Percentiles rank a stretch among this genome's conserved stretches.
phyloP scores from a whole-genome alignment of 139 green algal genomes.

The Monoraphidium neglectum region DNA sequence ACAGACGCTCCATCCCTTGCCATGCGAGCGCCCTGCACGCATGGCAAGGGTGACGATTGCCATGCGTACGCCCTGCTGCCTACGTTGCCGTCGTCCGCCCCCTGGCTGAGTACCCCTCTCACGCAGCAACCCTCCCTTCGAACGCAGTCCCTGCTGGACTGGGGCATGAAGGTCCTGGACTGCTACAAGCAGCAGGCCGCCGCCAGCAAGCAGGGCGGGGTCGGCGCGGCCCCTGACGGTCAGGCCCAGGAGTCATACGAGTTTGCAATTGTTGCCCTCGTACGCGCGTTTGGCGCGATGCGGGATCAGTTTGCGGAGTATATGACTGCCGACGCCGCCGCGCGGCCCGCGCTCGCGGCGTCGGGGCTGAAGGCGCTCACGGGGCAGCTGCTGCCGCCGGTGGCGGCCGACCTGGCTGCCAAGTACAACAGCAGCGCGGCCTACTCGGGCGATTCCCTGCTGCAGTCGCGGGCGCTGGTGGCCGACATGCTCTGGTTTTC shows the following conservation, averaged over 20 bases:
- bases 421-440: conserved; percentile 21
- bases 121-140: too few species aligned
- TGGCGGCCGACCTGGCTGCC: not conserved
- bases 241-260: conserved; percentile 21
- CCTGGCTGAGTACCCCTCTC: too few species aligned
- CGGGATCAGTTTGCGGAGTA: conserved; percentile 11
- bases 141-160: conserved; percentile 29
- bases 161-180: conserved; percentile 25
- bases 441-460: conserved; percentile 26
- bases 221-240: not conserved
- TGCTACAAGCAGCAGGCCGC: conserved; percentile 24
- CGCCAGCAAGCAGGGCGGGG: not conserved
- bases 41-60: too few species aligned
- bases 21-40: too few species aligned
- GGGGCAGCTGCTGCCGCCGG: not conserved
- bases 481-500: conserved; percentile 29
- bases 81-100: too few species aligned
- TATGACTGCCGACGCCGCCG: not conserved
- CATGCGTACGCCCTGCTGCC: too few species aligned
- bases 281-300: conserved; percentile 5
- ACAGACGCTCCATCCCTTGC: too few species aligned
- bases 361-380: not conserved
- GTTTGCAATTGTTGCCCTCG: conserved; percentile 27
- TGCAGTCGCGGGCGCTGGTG: conserved; percentile 19
- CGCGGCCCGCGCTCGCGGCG: not conserved